Base-by-base conservation (phyloP, 2,329 filamentous ascomycete genomes). In the Colletotrichum higginsianum region DNA sequence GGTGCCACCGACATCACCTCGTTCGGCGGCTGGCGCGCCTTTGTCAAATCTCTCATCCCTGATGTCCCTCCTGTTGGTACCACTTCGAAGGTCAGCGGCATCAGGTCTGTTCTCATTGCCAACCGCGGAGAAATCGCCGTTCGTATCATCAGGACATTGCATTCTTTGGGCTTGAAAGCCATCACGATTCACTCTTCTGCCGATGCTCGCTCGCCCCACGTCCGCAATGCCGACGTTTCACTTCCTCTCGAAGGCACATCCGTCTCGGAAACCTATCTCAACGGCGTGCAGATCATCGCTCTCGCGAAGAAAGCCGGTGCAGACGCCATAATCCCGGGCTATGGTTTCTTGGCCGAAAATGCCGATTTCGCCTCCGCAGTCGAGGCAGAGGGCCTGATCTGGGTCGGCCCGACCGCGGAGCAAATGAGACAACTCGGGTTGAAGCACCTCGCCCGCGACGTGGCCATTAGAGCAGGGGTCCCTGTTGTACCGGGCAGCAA, bases 91-190 rank as follows among this genome's bases (percentile, higher is more conserved):
- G 16, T 23, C 11, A 21, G 42, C 52, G 4, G 44, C 4, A 76
- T 81, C 16, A 77, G 75, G 5, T 77, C 72, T 13, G 75, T 82
- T n/a, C 84, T 94, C 0, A 92, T 94, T 74, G 92, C 92, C 12
- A 95, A 94, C 77, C 86, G 93, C 74, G 93, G 92, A 73, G 92
- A 94, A 77, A 94, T 94, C 75, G 93, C 93, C 26, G 83, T 93
- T 80, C 89, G 93, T 67, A 92, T 94, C 49, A 89, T 91, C 73
- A 85, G 87, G 57, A 94, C 92, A 21, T 89, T 92, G 21, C 86
- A 88, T 18, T 86, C 90, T 73, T 88, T 92, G 77, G 91, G 91
- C 35, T 90, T 94, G 75, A 86, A 87, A 55, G 91, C 92, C 12
- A 91, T 92, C 4, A 92, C 92, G 0, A 86, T 94, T 61, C 94